Evolutionary conservation across 2,329 filamentous ascomycete genomes (phyloP), one percentile per base, ranked within the genome.

Genomic region (Microdochium trichocladiopsis): DNA sequence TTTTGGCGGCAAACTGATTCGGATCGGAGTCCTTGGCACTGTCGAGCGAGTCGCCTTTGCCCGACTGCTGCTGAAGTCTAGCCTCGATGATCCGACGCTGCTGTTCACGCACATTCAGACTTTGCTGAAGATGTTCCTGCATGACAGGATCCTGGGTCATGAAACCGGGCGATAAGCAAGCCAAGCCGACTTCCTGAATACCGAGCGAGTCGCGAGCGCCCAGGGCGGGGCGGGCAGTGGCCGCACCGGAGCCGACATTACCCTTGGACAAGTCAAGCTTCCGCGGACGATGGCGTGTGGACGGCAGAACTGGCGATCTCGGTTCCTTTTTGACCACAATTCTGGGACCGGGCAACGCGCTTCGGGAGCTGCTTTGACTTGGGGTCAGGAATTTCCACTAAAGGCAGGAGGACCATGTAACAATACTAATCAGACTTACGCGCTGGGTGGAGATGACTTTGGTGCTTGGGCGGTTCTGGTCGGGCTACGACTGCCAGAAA

Each of bases 311-410:
- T 51, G 93, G 93, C 48, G 93, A 96, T 43, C 87, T 83, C 31
- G 92, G 92, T 70, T 99, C 94, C 72, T 96, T 96, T 78, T 97
- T 97, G 54, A 99, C 92, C 58, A 95, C 80, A 57, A 96, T 95
- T 72, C 90, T 92, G 41, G 89, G 88, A 49, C 51, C 52, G 49
- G 48, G 50, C 45, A 51, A 43, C 50, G 55, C 56, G 54, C 55
- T 56, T 52, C 57, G 58, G 55, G 56, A 57, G 16, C 52, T 51
- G 37, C 52, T 51, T 48, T 31, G 47, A 50, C 50, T 52, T 54
- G 51, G 50, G n/a, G 12, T 18, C 54, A 60, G 51, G 52, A 51
- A 50, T 55, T 52, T 43, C 52, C 52, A 52, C 51, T 52, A 25
- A 5, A 31, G 37, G 52, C 51, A 57, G 48, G 52, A 51, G 53